A percentile compares a stretch with the other conserved stretches of the same genome.
phyloP scores from a whole-genome alignment of 495 filamentous ascomycete species.

The Parathielavia appendiculata region DNA sequence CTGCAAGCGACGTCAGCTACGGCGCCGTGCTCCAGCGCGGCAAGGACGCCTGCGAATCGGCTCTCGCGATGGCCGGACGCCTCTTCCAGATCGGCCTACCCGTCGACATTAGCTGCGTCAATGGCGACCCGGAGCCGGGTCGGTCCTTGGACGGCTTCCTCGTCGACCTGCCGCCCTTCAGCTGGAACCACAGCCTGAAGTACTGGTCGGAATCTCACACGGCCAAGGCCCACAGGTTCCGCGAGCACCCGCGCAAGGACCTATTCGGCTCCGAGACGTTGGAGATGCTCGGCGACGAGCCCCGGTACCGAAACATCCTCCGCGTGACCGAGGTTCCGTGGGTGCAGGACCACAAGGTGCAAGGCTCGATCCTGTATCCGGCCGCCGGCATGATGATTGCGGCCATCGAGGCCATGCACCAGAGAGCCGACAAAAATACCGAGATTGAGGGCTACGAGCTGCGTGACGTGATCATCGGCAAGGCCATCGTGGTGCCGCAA shows the following conservation, averaged over 20 bases:
- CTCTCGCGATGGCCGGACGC: background rate
- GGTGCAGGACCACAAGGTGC: slow-evolving; percentile 42
- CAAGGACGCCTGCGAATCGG: slow-evolving; percentile 15
- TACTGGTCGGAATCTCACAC: background rate
- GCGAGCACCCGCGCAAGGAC: slow-evolving; percentile 27
- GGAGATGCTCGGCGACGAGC: slow-evolving; percentile 23
- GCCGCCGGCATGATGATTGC: slow-evolving; percentile 41
- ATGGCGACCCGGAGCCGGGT: background rate
- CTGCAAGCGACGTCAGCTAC: slow-evolving; percentile 13
- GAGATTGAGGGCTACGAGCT: background rate
- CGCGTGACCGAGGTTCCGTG: slow-evolving; percentile 37
- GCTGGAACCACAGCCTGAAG: background rate
- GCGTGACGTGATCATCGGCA: no score
- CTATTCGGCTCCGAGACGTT: slow-evolving; percentile 39
- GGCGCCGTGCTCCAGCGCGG: slow-evolving; percentile 26
- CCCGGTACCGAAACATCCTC: slow-evolving; percentile 42
- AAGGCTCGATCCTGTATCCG: slow-evolving; percentile 39
- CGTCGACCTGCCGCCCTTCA: background rate
- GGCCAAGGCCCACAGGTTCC: background rate
- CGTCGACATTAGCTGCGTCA: background rate
- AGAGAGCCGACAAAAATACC: slow-evolving; percentile 14
- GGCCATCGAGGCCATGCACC: slow-evolving; percentile 35
- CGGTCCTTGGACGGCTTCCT: background rate
- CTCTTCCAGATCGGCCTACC: background rate
- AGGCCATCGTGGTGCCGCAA: no score